Evolutionary conservation across 805 yeast species (phyloP), one percentile per base, ranked within the genome.

Genomic region (Saccharomycopsis fermentans): DNA sequence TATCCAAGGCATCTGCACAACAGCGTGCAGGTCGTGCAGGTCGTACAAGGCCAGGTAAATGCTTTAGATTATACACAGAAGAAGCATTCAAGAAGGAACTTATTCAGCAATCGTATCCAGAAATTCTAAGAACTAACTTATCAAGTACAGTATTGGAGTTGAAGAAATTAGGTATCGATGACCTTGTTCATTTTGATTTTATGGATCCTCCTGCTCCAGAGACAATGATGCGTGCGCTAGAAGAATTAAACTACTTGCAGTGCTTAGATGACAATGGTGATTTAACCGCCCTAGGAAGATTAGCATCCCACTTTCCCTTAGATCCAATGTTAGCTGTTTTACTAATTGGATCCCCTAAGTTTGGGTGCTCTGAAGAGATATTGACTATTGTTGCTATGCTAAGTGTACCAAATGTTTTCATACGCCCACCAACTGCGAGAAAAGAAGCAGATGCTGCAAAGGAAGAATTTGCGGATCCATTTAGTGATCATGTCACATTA

Each of bases 181-280:
- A 92, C 73, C 81, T 92, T 67, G 99, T 94, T 43, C 98, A 92
- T 73, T 92, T 92, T 69, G 99, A 94, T 71, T 92, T 94, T 69
- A 92, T 92, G 96, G 99, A 92, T 69, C 98, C 99, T 6, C 99
- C 99, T 14, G 98, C 98, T 2, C 99, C 99, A 9, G 99, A 92
- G 72, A 94, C 99, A 6, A 94, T 92, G 99, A 94, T 94, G 99
- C 81, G 99, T 70, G 98, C 98, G 0, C 76, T 92, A 63, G 99
- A 92, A 71, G 99, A 92, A 71, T 78, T 92, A 67, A 91, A 94
- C 69, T 94, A 90, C 69, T 76, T 92, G 62, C 84, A 86, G 24
- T 94, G 97, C 74, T 78, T 92, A 56, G 88, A 89, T 64, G 97
- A 94, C 69, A 92, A 90, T 53, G 99, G 98, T 61, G 85, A 86